These are phyloP conservation scores for Nakataea oryzae DNA, from an alignment of 2,329 filamentous ascomycete genomes.

Conservation along the genomic window DNA sequence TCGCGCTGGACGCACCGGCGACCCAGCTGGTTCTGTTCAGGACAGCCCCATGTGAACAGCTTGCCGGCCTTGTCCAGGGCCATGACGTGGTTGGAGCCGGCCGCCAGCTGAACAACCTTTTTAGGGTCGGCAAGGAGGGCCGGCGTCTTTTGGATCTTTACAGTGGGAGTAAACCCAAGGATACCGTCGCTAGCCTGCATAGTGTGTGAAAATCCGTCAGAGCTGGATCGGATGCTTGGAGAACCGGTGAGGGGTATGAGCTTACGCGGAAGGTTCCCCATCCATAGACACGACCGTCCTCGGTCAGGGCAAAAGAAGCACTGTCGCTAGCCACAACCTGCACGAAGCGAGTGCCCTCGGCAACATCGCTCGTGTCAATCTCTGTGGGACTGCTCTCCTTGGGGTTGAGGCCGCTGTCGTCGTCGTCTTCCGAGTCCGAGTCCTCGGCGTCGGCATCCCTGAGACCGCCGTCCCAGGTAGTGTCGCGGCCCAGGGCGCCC, in stretches of 20 bases:
- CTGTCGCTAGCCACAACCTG: slow-evolving; percentile 66
- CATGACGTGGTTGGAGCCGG: slow-evolving; percentile 62
- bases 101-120: slow-evolving; percentile 53
- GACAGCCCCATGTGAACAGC: slow-evolving; percentile 62
- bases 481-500: slow-evolving; percentile 68
- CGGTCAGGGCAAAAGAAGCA: slow-evolving; percentile 65
- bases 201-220: slow-evolving; percentile 5
- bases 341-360: slow-evolving; percentile 24
- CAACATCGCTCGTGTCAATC: slow-evolving; percentile 33
- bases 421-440: slow-evolving; percentile 23
- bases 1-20: slow-evolving; percentile 51
- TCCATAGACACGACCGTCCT: slow-evolving; percentile 66
- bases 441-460: slow-evolving; percentile 41
- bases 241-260: background rate
- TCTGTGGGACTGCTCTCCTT: slow-evolving; percentile 51
- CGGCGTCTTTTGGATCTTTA: slow-evolving; percentile 34
- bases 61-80: slow-evolving; percentile 55
- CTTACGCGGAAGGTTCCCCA: slow-evolving; percentile 69
- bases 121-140: slow-evolving; percentile 50
- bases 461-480: slow-evolving; percentile 47
- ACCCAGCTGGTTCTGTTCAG: slow-evolving; percentile 55
- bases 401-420: slow-evolving; percentile 44
- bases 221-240: background rate
- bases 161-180: slow-evolving; percentile 19
- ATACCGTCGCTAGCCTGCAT: slow-evolving; percentile 36